phyloP scores from a whole-genome alignment of 2,329 filamentous ascomycete species.

The Emmonsia crescens region DNA sequence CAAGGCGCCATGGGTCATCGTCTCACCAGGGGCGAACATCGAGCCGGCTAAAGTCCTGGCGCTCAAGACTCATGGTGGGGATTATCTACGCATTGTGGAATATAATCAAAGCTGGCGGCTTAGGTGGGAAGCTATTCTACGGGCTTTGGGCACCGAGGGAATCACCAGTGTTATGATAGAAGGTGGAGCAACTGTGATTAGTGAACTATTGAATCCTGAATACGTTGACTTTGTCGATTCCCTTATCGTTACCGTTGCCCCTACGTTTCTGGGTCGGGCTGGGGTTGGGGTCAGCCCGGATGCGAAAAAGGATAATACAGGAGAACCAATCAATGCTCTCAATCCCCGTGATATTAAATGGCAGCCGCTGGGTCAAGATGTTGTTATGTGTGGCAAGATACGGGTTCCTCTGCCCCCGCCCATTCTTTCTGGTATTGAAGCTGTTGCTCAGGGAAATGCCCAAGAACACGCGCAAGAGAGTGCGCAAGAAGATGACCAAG shows the following conservation, averaged over 20 bases:
- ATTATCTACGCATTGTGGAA: constrained; percentile 33
- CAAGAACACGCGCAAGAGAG: not conserved
- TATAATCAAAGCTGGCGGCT: constrained; percentile 38
- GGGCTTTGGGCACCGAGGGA: constrained; percentile 46
- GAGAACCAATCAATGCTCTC: constrained; percentile 48
- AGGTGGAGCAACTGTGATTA: constrained; percentile 73
- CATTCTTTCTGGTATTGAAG: constrained; percentile 13
- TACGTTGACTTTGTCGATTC: constrained; percentile 57
- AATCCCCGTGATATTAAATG: constrained; percentile 58
- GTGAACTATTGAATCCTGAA: constrained; percentile 57
- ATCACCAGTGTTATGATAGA: constrained; percentile 82
- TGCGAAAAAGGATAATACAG: constrained; percentile 41
- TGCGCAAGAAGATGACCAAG: not conserved
- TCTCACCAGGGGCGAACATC: constrained; percentile 37
- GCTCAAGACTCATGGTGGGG: constrained; percentile 37
- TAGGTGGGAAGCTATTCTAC: constrained; percentile 55
- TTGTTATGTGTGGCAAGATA: constrained; percentile 65
- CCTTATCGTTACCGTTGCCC: constrained; percentile 80
- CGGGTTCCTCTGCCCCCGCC: constrained; percentile 13
- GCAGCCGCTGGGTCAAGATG: constrained; percentile 70
- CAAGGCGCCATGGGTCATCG: constrained; percentile 62
- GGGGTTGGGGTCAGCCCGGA: constrained; percentile 70
- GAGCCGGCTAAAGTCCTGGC: constrained; percentile 37
- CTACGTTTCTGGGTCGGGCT: constrained; percentile 75
- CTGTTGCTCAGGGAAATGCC: constrained; percentile 9